Base-by-base conservation (phyloP, 257 asterid genomes). In the Fraxinus quadrangulata region DNA sequence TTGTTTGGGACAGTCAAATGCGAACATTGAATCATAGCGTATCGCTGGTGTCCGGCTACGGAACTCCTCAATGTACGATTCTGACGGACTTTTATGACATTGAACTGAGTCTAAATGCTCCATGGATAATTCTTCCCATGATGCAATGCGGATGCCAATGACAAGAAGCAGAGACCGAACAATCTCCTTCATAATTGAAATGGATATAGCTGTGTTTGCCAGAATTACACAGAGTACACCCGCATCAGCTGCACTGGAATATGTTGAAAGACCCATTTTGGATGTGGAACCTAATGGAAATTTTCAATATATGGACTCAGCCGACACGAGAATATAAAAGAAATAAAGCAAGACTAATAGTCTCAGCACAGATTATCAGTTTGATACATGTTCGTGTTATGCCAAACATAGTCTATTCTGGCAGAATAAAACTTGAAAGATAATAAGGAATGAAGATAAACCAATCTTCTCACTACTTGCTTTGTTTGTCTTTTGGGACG, bases 171-270 rank as follows among this genome's bases (percentile, higher is more conserved):
- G 75, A 0, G 97, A 94, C 45, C 93, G 90, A 56, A 92, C 81
- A 42, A 90, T 79, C 75, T 90, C 96, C 86, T 94, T 94, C 81
- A 90, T 78, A 47, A 89, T 89, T 40, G 96, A 89, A 77, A 94
- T 90, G 67, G 98, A 94, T 13, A 88, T 94, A 24, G 92, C 98
- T 1, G 98, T 91, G 85, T 94, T 91, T 14, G 92, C 94, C 36
- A 94, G 86, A 59, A 94, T 90, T 70, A 94, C 87, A 51, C 94
- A 94, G 70, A 94, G 90, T 23, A 92, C 92, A 26, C 98, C 98
- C 0, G 92, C 97, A 61, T 94, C 98, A 0, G 96, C 89, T 74
- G 97, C 97, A 77, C 90, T 75, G 5, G 94, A 91, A 75, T 94
- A 94, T 33, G 96, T 88, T 4, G 97, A 91, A 34, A 94, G 91